Base-by-base conservation (phyloP, 176 grass and related monocot species). In the Chloris gayana region DNA sequence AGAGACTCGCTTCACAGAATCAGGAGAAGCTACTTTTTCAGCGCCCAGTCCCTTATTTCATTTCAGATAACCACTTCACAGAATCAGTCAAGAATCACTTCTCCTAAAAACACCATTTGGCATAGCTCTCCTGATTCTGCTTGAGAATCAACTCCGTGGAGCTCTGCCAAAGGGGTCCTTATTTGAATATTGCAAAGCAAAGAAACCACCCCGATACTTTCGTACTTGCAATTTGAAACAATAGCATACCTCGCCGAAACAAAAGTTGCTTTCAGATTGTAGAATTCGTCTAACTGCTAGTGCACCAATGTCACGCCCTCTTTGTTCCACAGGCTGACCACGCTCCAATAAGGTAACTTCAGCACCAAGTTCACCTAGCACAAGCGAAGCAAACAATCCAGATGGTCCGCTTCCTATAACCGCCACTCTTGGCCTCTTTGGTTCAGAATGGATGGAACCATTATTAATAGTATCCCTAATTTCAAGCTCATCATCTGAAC, bases 231-330 rank as follows among this genome's bases (percentile, higher is more conserved):
- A 82, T 58, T 61, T 66, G 39, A 88, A 86, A 59, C 15, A 70
- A 74, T 35, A 86, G 60, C 51, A 80, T 94, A 94, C 95, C 95
- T 98, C 95, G 74, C 95, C 95, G 72, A 98, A 98, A 72, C 95
- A 94, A 88, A 94, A 98, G 80, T 98, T 98, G 70, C 95, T 98
- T 73, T 98, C 95, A 38, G 80, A 78, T 44, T 88, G 85, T 45
- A 98, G 78, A 71, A 98, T 74, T 81, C 69, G 82, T 80, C 95
- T 85, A 81, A 98, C 95, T 82, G 91, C 92, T 68, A 98, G 75
- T 51, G 95, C 95, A 64, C 95, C 95, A 93, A 98, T 98, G 81
- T 94, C 95, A 78, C 90, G 88, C 30, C 95, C 95, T 89, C 95
- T 89, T 87, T 91, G 80, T 81, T 98, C 95, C 76, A 98, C 95